Evolutionary conservation across 768 basidiomycete genomes (phyloP).

Genomic region (Pleurotus eryngii): DNA sequence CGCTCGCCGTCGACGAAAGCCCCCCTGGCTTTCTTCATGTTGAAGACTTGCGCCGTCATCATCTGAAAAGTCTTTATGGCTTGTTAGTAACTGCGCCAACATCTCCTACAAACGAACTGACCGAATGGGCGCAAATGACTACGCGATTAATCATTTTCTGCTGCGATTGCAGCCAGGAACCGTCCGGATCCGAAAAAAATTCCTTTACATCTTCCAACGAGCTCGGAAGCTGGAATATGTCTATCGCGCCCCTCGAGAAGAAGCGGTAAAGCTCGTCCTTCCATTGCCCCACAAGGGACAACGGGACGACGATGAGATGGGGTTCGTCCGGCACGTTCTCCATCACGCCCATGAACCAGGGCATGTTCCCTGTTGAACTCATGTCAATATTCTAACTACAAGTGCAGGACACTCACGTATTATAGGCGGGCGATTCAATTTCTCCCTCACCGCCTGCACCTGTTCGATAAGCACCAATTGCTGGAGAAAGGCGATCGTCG

Average conservation of each 20-base stretch:
- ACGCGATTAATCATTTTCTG: not conserved
- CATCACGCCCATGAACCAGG: not conserved
- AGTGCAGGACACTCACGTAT: not conserved
- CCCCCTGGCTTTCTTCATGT: not conserved
- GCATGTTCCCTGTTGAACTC: not conserved
- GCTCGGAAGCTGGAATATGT: slow-evolving; percentile 3
- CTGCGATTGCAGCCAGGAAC: not conserved
- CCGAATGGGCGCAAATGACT: not conserved
- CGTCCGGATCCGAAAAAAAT: not conserved
- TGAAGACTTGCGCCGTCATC: not conserved
- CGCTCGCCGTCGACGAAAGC: too few relatives aligned
- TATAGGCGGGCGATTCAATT: too few relatives aligned
- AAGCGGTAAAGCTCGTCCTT: slow-evolving; percentile 12
- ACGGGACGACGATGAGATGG: slow-evolving; percentile 19
- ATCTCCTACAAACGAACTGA: not conserved
- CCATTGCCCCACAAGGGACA: slow-evolving; percentile 21
- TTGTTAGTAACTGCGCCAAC: not conserved
- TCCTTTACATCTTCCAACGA: not conserved
- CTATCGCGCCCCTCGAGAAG: slow-evolving; percentile 4
- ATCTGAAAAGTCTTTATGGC: not conserved
- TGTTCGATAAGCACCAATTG: not conserved
- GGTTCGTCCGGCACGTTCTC: slow-evolving; percentile 3
- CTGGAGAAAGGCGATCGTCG: slow-evolving; percentile 5
- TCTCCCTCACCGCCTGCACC: not conserved
- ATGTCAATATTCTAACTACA: not conserved